Evolutionary conservation across 768 basidiomycete species (phyloP), one percentile per base, ranked within the genome.

Genomic region (Pulveroboletus sp.): DNA sequence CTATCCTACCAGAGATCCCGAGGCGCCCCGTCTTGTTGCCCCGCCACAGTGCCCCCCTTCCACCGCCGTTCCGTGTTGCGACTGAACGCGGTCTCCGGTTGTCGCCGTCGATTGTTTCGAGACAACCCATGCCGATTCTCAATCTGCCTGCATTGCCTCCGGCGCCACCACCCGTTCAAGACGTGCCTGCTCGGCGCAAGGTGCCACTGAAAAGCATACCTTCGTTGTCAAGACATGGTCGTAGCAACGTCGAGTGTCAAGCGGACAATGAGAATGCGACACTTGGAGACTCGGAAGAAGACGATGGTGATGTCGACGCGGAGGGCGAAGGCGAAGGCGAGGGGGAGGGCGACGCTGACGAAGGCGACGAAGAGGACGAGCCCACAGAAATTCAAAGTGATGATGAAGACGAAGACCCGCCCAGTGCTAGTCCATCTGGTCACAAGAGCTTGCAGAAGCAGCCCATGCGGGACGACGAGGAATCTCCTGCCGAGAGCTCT

Each of bases 131-230:
- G 61, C 76, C 81, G 3, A 56, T 80, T 39, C 59, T 76, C 16
- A 75, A 73, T 58, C 67, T 85, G 5, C 83, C 83, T 5, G 69
- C 69, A 17, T 64, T 81, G 12, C 74, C 75, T 11, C 36, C 19
- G 7, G 58, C 66, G 7, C 60, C 68, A 7, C 54, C 59, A 5
- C 51, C 60, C 38, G 29, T 51, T 6, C 34, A 42, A 24, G 52
- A 47, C 17, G 13, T 52, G 4, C 42, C 46, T 1, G 56, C 59
- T 24, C 56, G 57, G 36, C 47, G 52, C 40, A 52, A 48, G 37
- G 45, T 63, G 38, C 71, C 75, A 12, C 62, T 82, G 53, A 69
- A 72, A 39, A 78, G 70, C 50, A 78, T 84, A 69, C 84, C 84
- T 27, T 80, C 76, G 23, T 60, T 83, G 40, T 71, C 73, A 16